These are phyloP conservation scores for Lycium barbarum DNA, from an alignment of 257 asterid genomes.

Conservation along the genomic window DNA sequence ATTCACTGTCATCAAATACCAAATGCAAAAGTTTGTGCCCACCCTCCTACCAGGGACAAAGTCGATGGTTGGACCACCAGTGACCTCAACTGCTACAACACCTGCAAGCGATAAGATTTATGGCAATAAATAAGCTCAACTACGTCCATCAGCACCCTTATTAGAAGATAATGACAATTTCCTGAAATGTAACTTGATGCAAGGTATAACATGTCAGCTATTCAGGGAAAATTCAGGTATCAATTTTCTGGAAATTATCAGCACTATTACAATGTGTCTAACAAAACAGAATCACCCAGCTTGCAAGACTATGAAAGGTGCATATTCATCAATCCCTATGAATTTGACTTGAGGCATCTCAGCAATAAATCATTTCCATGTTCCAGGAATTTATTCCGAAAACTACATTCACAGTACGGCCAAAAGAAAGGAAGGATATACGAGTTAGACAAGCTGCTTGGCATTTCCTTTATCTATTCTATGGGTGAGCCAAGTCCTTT, in stretches of 20 bases:
- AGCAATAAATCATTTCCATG: background rate
- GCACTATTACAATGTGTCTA: background rate
- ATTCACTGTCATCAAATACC: background rate
- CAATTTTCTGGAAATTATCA: background rate
- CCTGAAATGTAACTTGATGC: background rate
- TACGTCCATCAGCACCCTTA: background rate
- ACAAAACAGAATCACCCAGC: background rate
- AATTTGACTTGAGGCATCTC: background rate
- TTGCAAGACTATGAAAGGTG: background rate
- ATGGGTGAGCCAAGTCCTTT: background rate
- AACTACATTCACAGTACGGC: background rate
- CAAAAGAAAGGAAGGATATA: background rate
- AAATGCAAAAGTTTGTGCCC: background rate
- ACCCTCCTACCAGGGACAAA: constrained; percentile 95
- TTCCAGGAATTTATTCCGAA: background rate
- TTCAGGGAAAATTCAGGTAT: background rate
- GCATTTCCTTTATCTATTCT: background rate
- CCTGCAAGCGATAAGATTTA: constrained; percentile 70
- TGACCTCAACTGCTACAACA: constrained; percentile 89
- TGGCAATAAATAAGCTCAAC: background rate
- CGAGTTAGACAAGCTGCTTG: background rate
- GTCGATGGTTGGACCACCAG: constrained; percentile 83
- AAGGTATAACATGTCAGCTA: background rate
- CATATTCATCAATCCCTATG: background rate
- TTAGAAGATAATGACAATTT: background rate